Evolutionary conservation across 2,329 filamentous ascomycete species (phyloP), one percentile per base, ranked within the genome.

Genomic region (Apiospora hydei): DNA sequence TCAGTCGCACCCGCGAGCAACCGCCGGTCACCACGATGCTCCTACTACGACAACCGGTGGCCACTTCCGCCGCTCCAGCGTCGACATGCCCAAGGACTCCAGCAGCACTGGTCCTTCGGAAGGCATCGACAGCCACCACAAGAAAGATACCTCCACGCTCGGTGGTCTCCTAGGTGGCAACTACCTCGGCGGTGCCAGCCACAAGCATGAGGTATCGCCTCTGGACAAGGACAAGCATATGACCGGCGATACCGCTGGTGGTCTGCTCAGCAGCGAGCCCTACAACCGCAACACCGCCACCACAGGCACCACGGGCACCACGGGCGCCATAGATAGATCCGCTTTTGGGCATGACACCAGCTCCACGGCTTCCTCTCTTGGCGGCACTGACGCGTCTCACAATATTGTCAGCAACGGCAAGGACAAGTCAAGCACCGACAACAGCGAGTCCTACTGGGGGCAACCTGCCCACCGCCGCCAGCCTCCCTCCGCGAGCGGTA

Each of bases 401-500:
- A 69, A 51, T 30, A 47, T 2, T 10, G 53, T 61, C 53, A 38
- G 6, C 30, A 3, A 61, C 21, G 74, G 74, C 16, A 41, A 71
- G 1, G 75, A 69, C 10, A 72, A 74, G 53, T 72, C 75, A 1
- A 67, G 71, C 8, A 43, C 74, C n/a, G 68, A 72, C 0, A 70
- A 76, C 51, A 41, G 73, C 1, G 76, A 79, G 13, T 74, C 78
- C 1, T 79, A 80, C 68, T 79, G 77, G 77, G 77, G 78, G 77
- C 21, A 75, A 77, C 47, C 74, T 78, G 26, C 75, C 79, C 18
- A 72, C 74, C 24, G 78, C 77, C 4, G 73, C 72, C 7, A 77
- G 77, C 2, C 34, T 78, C 30, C 79, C n/a, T 73, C 74, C 24
- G 77, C 77, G 4, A 72, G 72, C 10, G 77, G 77, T 1, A 70